Base-by-base conservation (phyloP, 768 basidiomycete genomes). In the Russula foetens region DNA sequence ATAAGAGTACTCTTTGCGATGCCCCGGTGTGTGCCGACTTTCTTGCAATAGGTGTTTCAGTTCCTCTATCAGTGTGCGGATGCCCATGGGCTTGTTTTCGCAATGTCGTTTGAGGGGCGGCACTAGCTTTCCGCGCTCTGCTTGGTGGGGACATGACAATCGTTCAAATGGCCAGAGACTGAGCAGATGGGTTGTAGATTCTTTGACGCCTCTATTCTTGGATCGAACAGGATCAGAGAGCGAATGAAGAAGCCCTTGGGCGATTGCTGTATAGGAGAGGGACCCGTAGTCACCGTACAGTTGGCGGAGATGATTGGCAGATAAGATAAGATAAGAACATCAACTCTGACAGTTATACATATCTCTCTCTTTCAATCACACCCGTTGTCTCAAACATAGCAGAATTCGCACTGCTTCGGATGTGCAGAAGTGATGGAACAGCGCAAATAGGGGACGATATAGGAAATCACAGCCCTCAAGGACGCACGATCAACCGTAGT, bases 401-500 rank as follows among this genome's bases (percentile, higher is more conserved):
- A n/a, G n/a, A n/a, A n/a, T n/a, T n/a, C n/a, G n/a, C n/a, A n/a
- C n/a, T n/a, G n/a, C n/a, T n/a, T n/a, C n/a, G n/a, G n/a, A n/a
- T n/a, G 9, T 33, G 47, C n/a, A 41, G n/a, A 38, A 12, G 19
- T 6, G 12, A 51, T 29, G 39, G 26, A 26, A 60, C 31, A 26
- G n/a, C 26, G 26, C 33, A 28, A 29, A 35, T 26, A 24, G 43
- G n/a, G n/a, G 19, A 51, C 28, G 53, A 46, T 53, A 49, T 38
- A 53, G 39, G n/a, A 9, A 17, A 38, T 26, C 17, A 24, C 29
- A 26, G 50, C 38, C 24, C 21, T 29, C 29, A 53, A 43, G 29
- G 14, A 35, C 21, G 48, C 31, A 47, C n/a, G n/a, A 47, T 69
- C 59, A 72, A 56, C 71, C 71, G 50, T 72, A 72, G 62, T 72